A percentile compares a stretch with the other conserved stretches of the same genome.
phyloP scores from a whole-genome alignment of 2,329 filamentous ascomycete species.

The Ilyonectria robusta region DNA sequence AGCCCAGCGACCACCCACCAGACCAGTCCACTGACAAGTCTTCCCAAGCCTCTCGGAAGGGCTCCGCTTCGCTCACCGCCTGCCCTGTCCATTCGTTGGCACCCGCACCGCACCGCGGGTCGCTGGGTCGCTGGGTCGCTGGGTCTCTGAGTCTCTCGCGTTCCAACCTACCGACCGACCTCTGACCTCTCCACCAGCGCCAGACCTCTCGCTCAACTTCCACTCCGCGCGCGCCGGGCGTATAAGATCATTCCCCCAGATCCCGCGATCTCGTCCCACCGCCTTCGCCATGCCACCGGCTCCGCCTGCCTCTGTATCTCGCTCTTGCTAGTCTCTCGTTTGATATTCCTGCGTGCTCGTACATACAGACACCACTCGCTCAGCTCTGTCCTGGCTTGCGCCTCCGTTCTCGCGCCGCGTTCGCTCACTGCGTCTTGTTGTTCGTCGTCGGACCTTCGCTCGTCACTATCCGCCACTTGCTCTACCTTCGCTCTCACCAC shows the following conservation, averaged over 20 bases:
- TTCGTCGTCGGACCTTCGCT: conserved; percentile 6
- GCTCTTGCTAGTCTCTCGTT: conserved; percentile 47
- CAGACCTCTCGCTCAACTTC: conserved; percentile 36
- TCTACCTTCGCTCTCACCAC: background rate
- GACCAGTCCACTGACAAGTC: conserved; percentile 15
- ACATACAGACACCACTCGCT: conserved; percentile 33
- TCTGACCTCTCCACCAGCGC: conserved; percentile 1
- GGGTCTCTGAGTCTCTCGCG: conserved; percentile 13
- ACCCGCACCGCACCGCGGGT: conserved; percentile 11
- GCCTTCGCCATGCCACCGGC: conserved; percentile 45
- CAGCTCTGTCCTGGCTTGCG: conserved; percentile 33
- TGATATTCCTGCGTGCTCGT: conserved; percentile 38
- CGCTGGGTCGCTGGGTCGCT: conserved; percentile 1
- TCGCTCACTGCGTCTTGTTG: conserved; percentile 13
- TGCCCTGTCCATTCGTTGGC: conserved; percentile 45
- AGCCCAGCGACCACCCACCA: conserved; percentile 8
- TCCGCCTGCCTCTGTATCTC: conserved; percentile 41
- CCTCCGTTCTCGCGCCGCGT: conserved; percentile 15
- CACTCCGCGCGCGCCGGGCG: conserved; percentile 44
- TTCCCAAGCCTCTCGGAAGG: conserved; percentile 14
- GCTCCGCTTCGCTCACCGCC: conserved; percentile 46
- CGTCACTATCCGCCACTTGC: background rate
- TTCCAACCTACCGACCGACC: conserved; percentile 25
- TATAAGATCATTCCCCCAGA: conserved; percentile 42
- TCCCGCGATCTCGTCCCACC: conserved; percentile 34